Evolutionary conservation across 2,329 filamentous ascomycete species (phyloP), one percentile per base, ranked within the genome.

Genomic region (Trichoderma sp.): DNA sequence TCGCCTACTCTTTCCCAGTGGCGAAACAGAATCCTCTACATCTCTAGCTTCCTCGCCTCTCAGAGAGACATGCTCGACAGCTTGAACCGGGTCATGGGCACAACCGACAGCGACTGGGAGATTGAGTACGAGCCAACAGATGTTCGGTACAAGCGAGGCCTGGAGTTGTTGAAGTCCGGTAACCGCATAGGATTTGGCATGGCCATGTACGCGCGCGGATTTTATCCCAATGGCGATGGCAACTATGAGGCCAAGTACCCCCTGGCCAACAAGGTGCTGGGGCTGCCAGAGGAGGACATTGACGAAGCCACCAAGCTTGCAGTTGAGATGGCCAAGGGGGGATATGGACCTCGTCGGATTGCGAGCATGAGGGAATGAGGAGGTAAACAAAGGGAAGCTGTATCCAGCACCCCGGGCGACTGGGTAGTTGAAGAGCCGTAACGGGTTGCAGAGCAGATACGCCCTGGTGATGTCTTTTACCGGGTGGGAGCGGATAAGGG

Each of bases 1-100:
- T 73, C 83, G 75, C 45, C 76, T 1, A 74, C 69, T 0, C 71
- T 83, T 0, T 87, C 35, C 72, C 79, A 56, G 69, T 80, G 72
- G 71, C 77, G 22, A 3, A 86, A 89, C 75, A 80, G 82, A 59
- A 70, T 72, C 0, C 73, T 89, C 2, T 86, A 82, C 71, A 71
- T 89, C 12, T 81, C 80, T 8, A 88, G 85, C 69, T 91, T 90
- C 78, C 75, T 78, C 12, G 71, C 88, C 69, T 86, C 77, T 68
- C 90, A 92, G 75, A 81, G 82, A 12, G 89, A 92, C 10, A 91
- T 92, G 80, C 82, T 92, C 64, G 83, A 84, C 45, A 84, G 83
- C n/a, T 76, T 89, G 13, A 82, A 88, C 72, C 83, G 84, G 0
- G 88, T 88, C 4, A 84, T 85, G 0, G 83, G 83, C 0, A 87